Percentiles rank a stretch among this genome's conserved stretches.
Evolutionary conservation across 495 filamentous ascomycete genomes (phyloP).

Genomic region (Tuber magnatum): DNA sequence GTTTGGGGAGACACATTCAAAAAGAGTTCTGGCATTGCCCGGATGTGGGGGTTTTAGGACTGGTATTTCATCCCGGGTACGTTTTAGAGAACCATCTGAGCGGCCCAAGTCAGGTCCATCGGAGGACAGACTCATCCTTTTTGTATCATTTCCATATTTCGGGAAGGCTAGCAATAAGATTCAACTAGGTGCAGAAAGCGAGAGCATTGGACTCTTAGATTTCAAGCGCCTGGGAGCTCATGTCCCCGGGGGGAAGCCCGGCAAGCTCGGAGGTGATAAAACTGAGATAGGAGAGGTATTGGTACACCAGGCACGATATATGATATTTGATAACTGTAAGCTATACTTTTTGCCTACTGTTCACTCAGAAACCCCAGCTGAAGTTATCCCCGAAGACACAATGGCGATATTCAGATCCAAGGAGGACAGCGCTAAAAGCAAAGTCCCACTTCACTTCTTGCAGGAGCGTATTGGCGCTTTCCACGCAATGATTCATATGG

Average conservation of each 20-base stretch:
- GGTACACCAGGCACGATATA: background rate
- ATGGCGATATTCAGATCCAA: conserved; percentile 1
- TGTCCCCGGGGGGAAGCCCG: too few relatives aligned
- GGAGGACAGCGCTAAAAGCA: background rate
- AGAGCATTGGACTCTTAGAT: background rate
- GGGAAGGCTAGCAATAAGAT: background rate
- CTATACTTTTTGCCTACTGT: background rate
- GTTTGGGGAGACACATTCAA: background rate
- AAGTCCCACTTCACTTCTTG: background rate
- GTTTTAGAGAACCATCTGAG: background rate
- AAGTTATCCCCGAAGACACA: background rate
- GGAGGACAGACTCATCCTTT: background rate
- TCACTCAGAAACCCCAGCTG: background rate
- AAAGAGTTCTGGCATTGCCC: background rate
- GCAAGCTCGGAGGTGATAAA: background rate
- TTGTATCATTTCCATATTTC: background rate
- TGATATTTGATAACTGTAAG: background rate
- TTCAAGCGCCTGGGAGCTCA: background rate
- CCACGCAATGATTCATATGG: background rate
- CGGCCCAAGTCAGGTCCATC: background rate
- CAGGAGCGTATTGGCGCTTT: background rate
- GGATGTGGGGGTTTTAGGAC: background rate
- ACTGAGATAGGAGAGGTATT: background rate
- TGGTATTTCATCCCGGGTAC: background rate
- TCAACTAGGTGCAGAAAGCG: background rate